These are phyloP conservation scores for Debaryomyces prosopidis DNA, from an alignment of 805 yeast species.

Conservation along the genomic window DNA sequence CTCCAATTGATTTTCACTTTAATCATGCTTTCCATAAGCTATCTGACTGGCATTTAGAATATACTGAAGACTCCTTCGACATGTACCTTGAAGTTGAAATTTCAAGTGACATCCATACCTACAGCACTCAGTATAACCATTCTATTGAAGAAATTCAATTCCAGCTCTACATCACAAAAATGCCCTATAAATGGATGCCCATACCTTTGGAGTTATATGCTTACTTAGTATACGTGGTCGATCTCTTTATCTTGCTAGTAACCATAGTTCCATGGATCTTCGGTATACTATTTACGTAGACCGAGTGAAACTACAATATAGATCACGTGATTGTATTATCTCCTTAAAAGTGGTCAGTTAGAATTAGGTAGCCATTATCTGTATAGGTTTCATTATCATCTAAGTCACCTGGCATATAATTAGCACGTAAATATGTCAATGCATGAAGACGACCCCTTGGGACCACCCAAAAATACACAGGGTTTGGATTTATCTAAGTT, in stretches of 20 bases:
- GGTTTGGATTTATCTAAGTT: slow-evolving; percentile 56
- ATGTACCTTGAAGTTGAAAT: slow-evolving; percentile 24
- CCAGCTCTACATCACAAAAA: slow-evolving; percentile 25
- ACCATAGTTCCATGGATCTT: slow-evolving; percentile 9
- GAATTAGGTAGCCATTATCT: background rate
- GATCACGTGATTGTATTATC: background rate
- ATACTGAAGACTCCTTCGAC: slow-evolving; percentile 14
- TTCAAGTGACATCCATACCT: slow-evolving; percentile 21
- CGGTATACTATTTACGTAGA: background rate
- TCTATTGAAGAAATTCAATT: slow-evolving; percentile 15
- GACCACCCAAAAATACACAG: slow-evolving; percentile 45
- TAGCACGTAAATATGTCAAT: slow-evolving; percentile 24
- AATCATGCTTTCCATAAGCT: slow-evolving; percentile 22
- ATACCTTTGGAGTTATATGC: slow-evolving; percentile 34
- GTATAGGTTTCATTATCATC: no score
- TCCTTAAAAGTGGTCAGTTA: background rate
- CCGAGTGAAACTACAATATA: no score
- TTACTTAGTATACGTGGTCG: slow-evolving; percentile 26
- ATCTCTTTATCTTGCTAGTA: slow-evolving; percentile 17
- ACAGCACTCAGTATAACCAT: slow-evolving; percentile 2
- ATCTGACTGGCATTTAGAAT: slow-evolving; percentile 7
- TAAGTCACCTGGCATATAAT: background rate
- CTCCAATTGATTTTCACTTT: slow-evolving; percentile 25
- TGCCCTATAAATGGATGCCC: slow-evolving; percentile 28
- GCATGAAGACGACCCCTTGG: slow-evolving; percentile 52